Base-by-base conservation (phyloP, 495 filamentous ascomycete genomes). In the Trichocladium uniseriatum region DNA sequence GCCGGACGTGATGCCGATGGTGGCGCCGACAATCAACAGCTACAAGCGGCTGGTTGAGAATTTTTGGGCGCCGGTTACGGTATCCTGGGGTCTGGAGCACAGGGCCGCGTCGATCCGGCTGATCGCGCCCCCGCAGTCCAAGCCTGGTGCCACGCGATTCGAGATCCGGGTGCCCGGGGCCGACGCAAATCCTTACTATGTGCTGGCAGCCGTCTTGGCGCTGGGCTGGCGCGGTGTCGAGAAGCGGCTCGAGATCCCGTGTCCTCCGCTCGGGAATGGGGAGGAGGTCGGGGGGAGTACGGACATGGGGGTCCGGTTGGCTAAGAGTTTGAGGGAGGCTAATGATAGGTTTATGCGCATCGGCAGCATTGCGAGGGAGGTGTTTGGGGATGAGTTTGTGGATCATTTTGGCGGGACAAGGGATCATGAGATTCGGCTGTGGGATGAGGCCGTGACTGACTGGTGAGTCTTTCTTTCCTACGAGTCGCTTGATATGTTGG, bases 1-100 rank as follows among this genome's bases (percentile, higher is more conserved):
- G 4, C 88, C 92, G 11, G 90, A 96, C 54, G 79, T 98, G 50
- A 98, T 98, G 92, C 94, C 94, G 1, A 65, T 96, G 43, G 71
- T 97, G 9, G 94, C 90, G 2, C 92, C 92, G 1, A 98, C 88
- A 5, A 77, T 98, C 63, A 98, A 98, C 68, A 90, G 85, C 52
- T 98, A 97, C 71, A 98, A 98, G 63, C 83, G 94, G 1, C 76
- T 98, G 2, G 92, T 98, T 10, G 92, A 98, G 73, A 97, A 97
- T 63, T 96, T 95, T 69, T 97, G 94, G 94, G 92, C 92, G 0
- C 92, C 92, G 0, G 91, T 98, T 6, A 96, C 89, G 0, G 92
- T 96, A 1, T 94, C 86, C 2, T 98, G 92, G 94, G 92, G 94
- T 1, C 65, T 96, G 7, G 92, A 97, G 64, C 92, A 98, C 57